Conservation (phyloP, 2,329 filamentous ascomycete species). For the Alternaria sp. region DNA sequence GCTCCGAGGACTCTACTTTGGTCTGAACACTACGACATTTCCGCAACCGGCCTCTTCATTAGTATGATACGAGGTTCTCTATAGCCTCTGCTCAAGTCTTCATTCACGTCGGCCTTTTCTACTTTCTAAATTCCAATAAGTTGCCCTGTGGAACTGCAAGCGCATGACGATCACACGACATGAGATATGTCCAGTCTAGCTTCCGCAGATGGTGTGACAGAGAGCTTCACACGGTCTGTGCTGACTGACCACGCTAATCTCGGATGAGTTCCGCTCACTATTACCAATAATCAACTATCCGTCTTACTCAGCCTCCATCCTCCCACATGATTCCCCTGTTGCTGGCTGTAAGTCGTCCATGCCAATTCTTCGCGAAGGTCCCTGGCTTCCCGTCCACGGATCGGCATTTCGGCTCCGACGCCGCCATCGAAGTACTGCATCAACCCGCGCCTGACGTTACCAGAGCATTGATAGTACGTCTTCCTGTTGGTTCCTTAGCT, state of each 20-base stretch:
- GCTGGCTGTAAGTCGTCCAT: constrained; percentile 9
- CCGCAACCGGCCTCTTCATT: background rate
- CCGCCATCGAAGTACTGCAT: constrained; percentile 6
- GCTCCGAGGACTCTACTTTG: background rate
- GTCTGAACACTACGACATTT: background rate
- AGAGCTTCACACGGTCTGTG: background rate
- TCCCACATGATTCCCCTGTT: constrained; percentile 11
- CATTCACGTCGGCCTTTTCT: background rate
- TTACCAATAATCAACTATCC: constrained; percentile 28
- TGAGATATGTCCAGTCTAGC: background rate
- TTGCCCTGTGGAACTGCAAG: background rate
- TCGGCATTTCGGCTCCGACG: constrained; percentile 2
- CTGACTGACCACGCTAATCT: constrained; percentile 27
- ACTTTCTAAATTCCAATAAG: background rate
- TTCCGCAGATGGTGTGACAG: background rate
- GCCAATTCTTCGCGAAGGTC: constrained; percentile 6
- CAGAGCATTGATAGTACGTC: constrained; percentile 11
- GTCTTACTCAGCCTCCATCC: constrained; percentile 31
- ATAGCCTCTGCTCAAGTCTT: background rate
- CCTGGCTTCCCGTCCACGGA: background rate
- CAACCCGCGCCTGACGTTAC: constrained; percentile 21
- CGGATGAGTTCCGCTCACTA: constrained; percentile 9
- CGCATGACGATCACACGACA: constrained; percentile 6
- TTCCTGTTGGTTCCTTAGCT: constrained; percentile 1
- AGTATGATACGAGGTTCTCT: background rate